Evolutionary conservation across 2,329 filamentous ascomycete genomes (phyloP), one percentile per base, ranked within the genome.

Genomic region (Clonostachys solani): DNA sequence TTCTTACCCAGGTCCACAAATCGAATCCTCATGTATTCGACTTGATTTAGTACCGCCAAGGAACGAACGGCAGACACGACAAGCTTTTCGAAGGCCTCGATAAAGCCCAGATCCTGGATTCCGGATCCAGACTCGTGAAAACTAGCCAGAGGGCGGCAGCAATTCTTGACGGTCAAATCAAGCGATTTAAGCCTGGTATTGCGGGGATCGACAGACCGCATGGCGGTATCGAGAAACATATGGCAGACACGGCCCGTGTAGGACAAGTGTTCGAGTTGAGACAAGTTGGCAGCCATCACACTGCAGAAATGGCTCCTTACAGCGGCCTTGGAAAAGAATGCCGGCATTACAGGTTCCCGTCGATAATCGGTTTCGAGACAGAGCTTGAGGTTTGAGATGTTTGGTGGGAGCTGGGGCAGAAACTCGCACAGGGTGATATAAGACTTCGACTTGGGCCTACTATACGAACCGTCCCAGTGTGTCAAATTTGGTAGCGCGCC

Each of bases 221-320:
- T 70, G 6, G 81, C 75, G 34, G 74, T 63, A 42, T 82, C 77
- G 56, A 90, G 90, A 50, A 89, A 81, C n/a, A 71, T 69, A 47
- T 81, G 78, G 57, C 87, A 90, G 18, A 89, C 72, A 48, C 86
- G 81, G 4, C 87, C 87, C 0, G 86, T 89, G 58, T 87, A 90
- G 0, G 82, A 78, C 42, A 90, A 71, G 50, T 86, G 82, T 59
- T 89, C 83, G 16, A 91, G 66, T 1, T 74, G 73, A 1, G 80
- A 81, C 2, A 82, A 72, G 1, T 83, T 72, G 37, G 74, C 70
- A 3, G 83, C 86, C 53, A 90, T 67, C 45, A 77, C 73, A 17
- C 72, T 68, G 62, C 86, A 91, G 50, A 89, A 80, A 62, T 89
- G 85, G 16, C 80, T 71, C 48, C 74, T 70, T 50, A 75, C 73